Base-by-base conservation (phyloP, 164 flowering plant genomes). In the Berberis vulgaris region DNA sequence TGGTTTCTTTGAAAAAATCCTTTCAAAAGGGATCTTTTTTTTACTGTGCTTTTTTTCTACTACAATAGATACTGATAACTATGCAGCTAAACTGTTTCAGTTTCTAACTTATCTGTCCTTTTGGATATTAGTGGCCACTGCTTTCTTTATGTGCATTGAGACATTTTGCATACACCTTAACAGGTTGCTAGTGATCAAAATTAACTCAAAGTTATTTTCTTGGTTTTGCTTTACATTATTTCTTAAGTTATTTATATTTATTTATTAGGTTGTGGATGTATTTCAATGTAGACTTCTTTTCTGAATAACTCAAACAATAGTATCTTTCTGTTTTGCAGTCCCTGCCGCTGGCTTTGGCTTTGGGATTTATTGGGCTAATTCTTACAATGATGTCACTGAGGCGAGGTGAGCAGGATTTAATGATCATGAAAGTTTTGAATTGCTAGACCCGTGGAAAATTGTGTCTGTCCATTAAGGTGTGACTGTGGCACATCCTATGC, bases 371-470 rank as follows among this genome's bases (percentile, higher is more conserved):
- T 44, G 94, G 94, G 45, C 73, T 93, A 61, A 60, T 84, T 56
- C 79, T 88, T 41, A 78, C 98, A 44, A 61, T 72, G 49, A 66
- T 81, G 77, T 93, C 98, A 26, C 72, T 90, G 69, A 74, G 79
- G 65, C 90, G 80, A 82, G 97, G 98, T 93, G 59, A 76, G 87
- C 74, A 50, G 26, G 40, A n/a, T 61, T 61, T 46, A 41, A 38
- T 66, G 39, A 39, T 40, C 42, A 46, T 47, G n/a, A 62, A 61
- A 7, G 26, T 26, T 26, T 26, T 26, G 26, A 26, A 26, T 26
- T 26, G 26, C 26, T 26, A 26, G 26, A 26, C 26, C 26, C 26
- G 26, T 26, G 26, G 26, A 26, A 26, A 26, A 26, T 26, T 26
- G 26, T 26, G 26, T 26, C 26, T 26, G 26, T 26, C 26, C 26